Percentiles rank a stretch among this genome's conserved stretches.
These are phyloP conservation scores for Chrysanthemum makinoi DNA, from an alignment of 129 eudicot genomes.

Conservation along the genomic window DNA sequence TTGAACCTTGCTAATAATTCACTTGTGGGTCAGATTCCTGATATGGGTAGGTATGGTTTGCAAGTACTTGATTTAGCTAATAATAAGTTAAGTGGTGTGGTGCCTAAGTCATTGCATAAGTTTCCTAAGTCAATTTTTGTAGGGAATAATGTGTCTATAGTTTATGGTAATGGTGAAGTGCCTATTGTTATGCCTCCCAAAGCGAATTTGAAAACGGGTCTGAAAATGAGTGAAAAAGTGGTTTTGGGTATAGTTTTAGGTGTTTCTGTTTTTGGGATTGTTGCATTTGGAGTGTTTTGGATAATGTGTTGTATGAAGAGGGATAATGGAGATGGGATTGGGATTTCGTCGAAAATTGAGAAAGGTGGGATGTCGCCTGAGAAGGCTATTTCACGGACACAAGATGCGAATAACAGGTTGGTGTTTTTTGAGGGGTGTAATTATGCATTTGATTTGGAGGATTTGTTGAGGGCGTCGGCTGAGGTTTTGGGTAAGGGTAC, in stretches of 20 bases:
- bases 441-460: conserved; percentile 95
- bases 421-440: conserved; percentile 93
- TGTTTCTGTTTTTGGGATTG: conserved; percentile 50
- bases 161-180: conserved; percentile 35
- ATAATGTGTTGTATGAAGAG: conserved; percentile 57
- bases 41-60: conserved; percentile 51
- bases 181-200: conserved; percentile 48
- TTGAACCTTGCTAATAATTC: conserved; percentile 82
- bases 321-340: conserved; percentile 50
- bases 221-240: conserved; percentile 55
- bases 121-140: conserved; percentile 71
- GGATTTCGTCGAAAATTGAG: conserved; percentile 63
- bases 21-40: conserved; percentile 69
- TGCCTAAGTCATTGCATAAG: conserved; percentile 68
- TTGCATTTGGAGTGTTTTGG: conserved; percentile 57
- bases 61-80: conserved; percentile 59
- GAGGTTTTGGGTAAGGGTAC: conserved; percentile 98
- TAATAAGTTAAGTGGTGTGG: conserved; percentile 59
- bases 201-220: conserved; percentile 24
- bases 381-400: conserved; percentile 72
- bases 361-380: conserved; percentile 85
- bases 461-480: conserved; percentile 93
- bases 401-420: conserved; percentile 76
- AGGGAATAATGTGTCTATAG: conserved; percentile 55
- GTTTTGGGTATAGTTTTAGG: conserved; percentile 61